Evolutionary conservation across 1,139 yeast genomes (phyloP).

Genomic region (Kodamaea alishanica): DNA sequence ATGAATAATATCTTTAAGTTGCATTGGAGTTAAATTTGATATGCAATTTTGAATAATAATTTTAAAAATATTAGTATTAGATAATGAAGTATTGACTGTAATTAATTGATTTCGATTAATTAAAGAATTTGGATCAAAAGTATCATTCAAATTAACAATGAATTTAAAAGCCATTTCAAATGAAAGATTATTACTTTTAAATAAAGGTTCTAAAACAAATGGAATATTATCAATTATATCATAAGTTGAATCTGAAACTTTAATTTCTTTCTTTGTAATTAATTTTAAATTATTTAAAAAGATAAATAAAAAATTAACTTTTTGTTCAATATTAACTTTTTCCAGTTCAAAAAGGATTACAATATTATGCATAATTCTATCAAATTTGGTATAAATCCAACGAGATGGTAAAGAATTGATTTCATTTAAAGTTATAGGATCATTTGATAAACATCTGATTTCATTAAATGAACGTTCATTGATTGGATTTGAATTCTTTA

Average conservation of each 20-base stretch:
- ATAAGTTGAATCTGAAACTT: constrained; percentile 26
- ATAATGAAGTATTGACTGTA: constrained; percentile 4
- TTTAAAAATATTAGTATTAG: constrained; percentile 10
- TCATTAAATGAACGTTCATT: constrained; percentile 25
- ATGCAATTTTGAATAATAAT: constrained; percentile 14
- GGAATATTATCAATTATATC: constrained; percentile 35
- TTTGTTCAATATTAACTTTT: constrained; percentile 22
- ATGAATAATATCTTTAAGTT: constrained; percentile 20
- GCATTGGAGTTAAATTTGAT: constrained; percentile 13
- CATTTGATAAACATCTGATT: constrained; percentile 33
- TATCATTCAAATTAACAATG: constrained; percentile 25
- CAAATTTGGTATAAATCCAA: constrained; percentile 35
- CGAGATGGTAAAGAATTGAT: constrained; percentile 30
- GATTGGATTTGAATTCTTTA: constrained; percentile 19
- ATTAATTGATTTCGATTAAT: constrained; percentile 2
- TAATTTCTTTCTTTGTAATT: constrained; percentile 28
- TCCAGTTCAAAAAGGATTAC: constrained; percentile 24
- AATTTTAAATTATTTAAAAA: constrained; percentile 27
- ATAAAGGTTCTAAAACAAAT: constrained; percentile 20
- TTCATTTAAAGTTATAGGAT: constrained; percentile 27
- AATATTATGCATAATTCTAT: constrained; percentile 28
- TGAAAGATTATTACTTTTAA: constrained; percentile 16
- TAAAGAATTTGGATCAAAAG: constrained; percentile 24
- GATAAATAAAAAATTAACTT: constrained; percentile 22
- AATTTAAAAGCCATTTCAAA: constrained; percentile 20